Base-by-base conservation (phyloP, 108 stramenopile species). In the Cylindrotheca fusiformis region DNA sequence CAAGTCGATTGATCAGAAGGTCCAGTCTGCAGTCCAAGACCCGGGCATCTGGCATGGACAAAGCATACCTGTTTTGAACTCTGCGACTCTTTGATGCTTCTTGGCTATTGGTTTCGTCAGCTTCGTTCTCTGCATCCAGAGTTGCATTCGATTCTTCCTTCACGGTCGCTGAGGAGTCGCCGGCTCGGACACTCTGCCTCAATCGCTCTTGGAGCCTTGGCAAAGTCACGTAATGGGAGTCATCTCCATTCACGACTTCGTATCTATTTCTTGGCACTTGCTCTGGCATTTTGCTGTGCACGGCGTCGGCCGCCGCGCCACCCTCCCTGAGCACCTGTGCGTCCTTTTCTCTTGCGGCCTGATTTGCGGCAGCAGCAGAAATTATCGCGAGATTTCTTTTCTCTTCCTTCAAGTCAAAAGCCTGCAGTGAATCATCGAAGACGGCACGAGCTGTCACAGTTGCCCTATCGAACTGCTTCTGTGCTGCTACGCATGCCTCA, bases 311-410 rank as follows among this genome's bases (percentile, higher is more conserved):
- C 24, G 65, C 78, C 3, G 48, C 70, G 12, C 78, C 78, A 2
- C 74, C 74, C 59, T 80, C 65, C 18, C 79, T 65, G 0, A 80
- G 51, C n/a, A 52, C 58, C 32, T 56, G 59, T 2, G 79, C 79
- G 50, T 80, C 71, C 30, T 65, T 70, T 44, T 80, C 79, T 36
- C 74, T 53, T 32, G 74, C 55, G 18, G 41, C 21, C 12, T 72
- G 60, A 0, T 86, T 80, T 4, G 85, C 83, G 19, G 87, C 78
- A 32, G 85, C 90, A 48, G 90, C 85, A 51, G 90, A 86, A 50
- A 91, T 86, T 23, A 85, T 85, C 30, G 79, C 83, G 20, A 82
- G 83, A n/a, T 85, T 80, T 68, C 88, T 82, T 30, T 79, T 51
- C 47, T 86, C 82, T 23, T 82, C 84, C 56, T 87, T 92, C 47